Conservation (phyloP, 2,329 filamentous ascomycete genomes). For the Cercospora citrullina region DNA sequence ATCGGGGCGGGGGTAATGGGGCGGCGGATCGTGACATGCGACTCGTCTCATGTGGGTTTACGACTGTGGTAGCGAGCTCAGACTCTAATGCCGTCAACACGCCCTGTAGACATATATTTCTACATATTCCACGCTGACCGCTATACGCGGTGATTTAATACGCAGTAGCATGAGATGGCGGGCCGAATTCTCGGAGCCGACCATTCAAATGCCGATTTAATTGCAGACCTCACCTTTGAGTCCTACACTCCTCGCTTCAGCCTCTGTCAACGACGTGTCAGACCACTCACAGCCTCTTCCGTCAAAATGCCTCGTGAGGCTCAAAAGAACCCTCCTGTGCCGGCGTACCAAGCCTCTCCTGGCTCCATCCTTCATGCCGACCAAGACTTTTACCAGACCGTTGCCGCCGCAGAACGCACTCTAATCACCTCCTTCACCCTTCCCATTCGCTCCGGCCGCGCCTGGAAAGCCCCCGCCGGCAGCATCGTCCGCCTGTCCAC, state of each 20-base stretch:
- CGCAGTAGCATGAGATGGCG: neutral
- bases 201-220: neutral
- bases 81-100: neutral
- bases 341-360: conserved; percentile 37
- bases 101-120: neutral
- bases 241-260: neutral
- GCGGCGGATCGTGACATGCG: neutral
- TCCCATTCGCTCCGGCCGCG: conserved; percentile 70
- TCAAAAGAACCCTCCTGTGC: conserved; percentile 29
- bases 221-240: neutral
- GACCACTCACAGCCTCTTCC: neutral
- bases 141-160: conserved; percentile 7
- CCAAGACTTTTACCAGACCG: conserved; percentile 32
- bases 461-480: conserved; percentile 70
- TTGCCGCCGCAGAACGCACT: conserved; percentile 30
- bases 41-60: neutral
- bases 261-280: neutral
- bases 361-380: conserved; percentile 36
- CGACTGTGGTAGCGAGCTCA: neutral
- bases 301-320: conserved; percentile 5
- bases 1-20: neutral
- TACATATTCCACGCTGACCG: neutral
- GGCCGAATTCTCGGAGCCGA: neutral
- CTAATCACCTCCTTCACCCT: conserved; percentile 49
- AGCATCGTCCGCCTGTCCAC: conserved; percentile 72